Evolutionary conservation across 2,329 filamentous ascomycete species (phyloP), one percentile per base, ranked within the genome.

Genomic region (Thyridium curvatum): DNA sequence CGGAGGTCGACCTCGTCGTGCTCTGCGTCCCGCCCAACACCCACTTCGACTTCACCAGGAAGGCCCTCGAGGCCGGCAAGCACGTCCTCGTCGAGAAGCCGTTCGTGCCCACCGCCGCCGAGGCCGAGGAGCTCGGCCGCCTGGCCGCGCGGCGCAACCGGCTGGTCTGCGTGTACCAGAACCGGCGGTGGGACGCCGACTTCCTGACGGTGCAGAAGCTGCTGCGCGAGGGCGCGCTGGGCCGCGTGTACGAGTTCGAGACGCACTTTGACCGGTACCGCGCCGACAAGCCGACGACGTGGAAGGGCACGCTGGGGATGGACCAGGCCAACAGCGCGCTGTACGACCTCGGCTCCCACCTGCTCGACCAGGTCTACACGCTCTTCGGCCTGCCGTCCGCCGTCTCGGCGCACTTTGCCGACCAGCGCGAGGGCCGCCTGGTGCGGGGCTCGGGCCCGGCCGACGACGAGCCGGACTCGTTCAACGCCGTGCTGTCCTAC

Each of bases 1-100:
- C 72, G 0, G 69, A 66, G 0, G 71, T 91, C 32, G 75, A 89
- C 54, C 66, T 90, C 14, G 74, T 89, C 26, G 69, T 88, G 48
- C 63, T 93, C 44, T 80, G 79, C 38, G 88, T 83, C 1, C 78
- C 83, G 0, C 86, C 86, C 1, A 72, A 82, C 45, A 81, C 77
- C 10, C 86, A 91, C 65, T 85, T 79, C 54, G 57, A 68, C 13
- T 68, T 89, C 49, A 68, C 78, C 29, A 79, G 79, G 58, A 60
- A 74, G 37, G 80, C 82, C 0, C 68, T 91, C 35, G 70, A 82
- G 54, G 68, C 74, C 9, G 81, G 82, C 50, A 90, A 90, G 66
- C 82, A 91, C 58, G 82, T 90, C 18, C 68, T 91, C 38, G 82
- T 84, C 35, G 86, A 91, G 66, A 91, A 91, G 67, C 86, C 86